Base-by-base conservation (phyloP, 2,329 filamentous ascomycete genomes). In the Fusarium sp. region DNA sequence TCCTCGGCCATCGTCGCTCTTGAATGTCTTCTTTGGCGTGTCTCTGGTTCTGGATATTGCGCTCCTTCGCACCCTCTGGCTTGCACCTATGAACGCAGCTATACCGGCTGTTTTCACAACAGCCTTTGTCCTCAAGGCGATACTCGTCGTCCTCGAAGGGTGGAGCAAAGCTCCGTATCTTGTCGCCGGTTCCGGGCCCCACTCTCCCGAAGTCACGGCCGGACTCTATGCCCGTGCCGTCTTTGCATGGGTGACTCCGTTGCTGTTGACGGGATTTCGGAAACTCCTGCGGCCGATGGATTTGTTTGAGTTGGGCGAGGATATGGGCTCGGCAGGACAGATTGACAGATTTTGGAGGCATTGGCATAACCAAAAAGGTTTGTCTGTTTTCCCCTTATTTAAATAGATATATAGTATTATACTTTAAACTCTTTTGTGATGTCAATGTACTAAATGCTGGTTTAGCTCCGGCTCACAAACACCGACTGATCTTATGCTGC, bases 231-330 rank as follows among this genome's bases (percentile, higher is more conserved):
- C 73, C 55, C 76, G 75, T 13, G 76, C 75, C 20, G 70, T 81
- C 35, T 78, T 80, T 54, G 76, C 76, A 63, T 82, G 80, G 80
- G 66, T 81, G 36, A 78, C 77, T 35, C 72, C 75, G 9, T 70
- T 82, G 20, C 71, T 82, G 65, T 51, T 66, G 45, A 75, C 64
- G 13, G 80, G 80, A 2, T 82, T 78, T 35, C 69, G 67, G 21
- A 72, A 72, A 21, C 64, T 81, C 41, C 66, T 82, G 17, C 73
- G 62, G 41, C 76, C 77, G 8, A 67, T 72, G 27, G 77, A 81
- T 56, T 56, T 81, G 21, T 78, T 77, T 36, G 65, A 71, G 5
- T 70, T 82, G 47, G 77, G 78, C 17, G 72, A 77, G 25, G 64
- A 71, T 18, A 77, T 80, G 76, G 60, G 58, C 11, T 66, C 76